Conservation (phyloP, 23 red algal genomes). For the Cyanidium caldarium region DNA sequence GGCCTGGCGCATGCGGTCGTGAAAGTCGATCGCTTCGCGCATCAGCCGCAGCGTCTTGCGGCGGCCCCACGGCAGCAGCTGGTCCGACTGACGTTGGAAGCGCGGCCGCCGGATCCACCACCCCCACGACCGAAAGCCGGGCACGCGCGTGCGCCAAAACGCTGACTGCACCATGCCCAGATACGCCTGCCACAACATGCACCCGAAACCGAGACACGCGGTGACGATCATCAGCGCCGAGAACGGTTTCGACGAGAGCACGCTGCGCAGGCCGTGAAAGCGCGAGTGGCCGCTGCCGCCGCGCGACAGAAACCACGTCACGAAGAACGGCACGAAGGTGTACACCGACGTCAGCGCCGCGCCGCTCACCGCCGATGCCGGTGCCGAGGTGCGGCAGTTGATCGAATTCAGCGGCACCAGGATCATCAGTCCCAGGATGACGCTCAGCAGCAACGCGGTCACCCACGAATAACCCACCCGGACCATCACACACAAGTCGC, state of each 20-base stretch:
- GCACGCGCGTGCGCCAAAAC: background rate
- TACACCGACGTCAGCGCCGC: background rate
- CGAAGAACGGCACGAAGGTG: slow-evolving; percentile 5
- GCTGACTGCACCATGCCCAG: slow-evolving; percentile 4
- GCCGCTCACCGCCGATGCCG: background rate
- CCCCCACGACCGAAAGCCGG: background rate
- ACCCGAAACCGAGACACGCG: background rate
- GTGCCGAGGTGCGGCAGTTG: background rate
- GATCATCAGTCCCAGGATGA: background rate
- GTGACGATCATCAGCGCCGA: slow-evolving; percentile 3
- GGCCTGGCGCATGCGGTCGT: background rate
- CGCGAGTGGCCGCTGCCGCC: background rate
- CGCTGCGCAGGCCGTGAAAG: background rate
- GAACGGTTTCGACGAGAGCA: background rate
- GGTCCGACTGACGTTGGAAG: background rate
- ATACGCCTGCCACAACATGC: background rate
- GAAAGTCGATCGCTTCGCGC: background rate
- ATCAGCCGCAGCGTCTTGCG: slow-evolving; percentile 9
- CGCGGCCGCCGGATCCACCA: background rate
- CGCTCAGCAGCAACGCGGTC: background rate
- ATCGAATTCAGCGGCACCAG: background rate
- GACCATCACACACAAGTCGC: background rate
- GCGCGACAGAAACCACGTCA: background rate
- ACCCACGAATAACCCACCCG: slow-evolving; percentile 4
- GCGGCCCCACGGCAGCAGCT: background rate